Conservation (phyloP, 2,329 filamentous ascomycete species). For the Metarhizium guizhouense region DNA sequence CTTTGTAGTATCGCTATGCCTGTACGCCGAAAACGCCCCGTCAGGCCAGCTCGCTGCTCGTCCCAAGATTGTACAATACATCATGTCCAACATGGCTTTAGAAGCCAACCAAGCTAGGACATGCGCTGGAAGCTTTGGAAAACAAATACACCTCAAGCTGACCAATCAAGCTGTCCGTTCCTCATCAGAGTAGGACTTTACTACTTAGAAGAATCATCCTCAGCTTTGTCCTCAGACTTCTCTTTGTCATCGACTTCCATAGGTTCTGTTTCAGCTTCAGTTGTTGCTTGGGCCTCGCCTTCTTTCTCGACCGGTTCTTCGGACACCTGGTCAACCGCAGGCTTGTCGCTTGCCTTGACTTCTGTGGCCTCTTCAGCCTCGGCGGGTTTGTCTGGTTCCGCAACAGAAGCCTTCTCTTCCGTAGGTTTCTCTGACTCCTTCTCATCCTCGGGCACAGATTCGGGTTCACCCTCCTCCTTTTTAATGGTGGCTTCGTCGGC, state of each 20-base stretch:
- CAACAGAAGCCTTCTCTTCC: slow-evolving; percentile 13
- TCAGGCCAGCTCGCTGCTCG: background rate
- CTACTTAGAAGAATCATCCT: slow-evolving; percentile 14
- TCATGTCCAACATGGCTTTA: background rate
- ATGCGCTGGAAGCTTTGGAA: background rate
- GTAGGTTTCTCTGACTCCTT: slow-evolving; percentile 21
- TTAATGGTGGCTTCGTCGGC: slow-evolving; percentile 27
- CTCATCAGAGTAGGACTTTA: slow-evolving; percentile 10
- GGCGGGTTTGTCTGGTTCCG: slow-evolving; percentile 8
- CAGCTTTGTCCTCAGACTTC: slow-evolving; percentile 17
- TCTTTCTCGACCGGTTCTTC: slow-evolving; percentile 14
- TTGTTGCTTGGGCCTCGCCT: slow-evolving; percentile 9
- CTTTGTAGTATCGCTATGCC: slow-evolving; percentile 6
- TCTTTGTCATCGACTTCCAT: slow-evolving; percentile 26
- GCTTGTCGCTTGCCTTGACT: slow-evolving; percentile 14
- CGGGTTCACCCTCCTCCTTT: slow-evolving; percentile 28
- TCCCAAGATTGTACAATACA: slow-evolving; percentile 2
- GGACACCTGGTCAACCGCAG: slow-evolving; percentile 11
- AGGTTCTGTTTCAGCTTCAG: slow-evolving; percentile 12
- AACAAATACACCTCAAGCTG: background rate
- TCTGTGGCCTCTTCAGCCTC: slow-evolving; percentile 8
- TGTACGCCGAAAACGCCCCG: slow-evolving; percentile 11
- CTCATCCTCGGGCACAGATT: slow-evolving; percentile 22
- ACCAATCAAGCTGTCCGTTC: background rate
- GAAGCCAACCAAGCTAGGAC: background rate